Evolutionary conservation across 129 eudicot genomes (phyloP).

Genomic region (Saposhnikovia divaricata): DNA sequence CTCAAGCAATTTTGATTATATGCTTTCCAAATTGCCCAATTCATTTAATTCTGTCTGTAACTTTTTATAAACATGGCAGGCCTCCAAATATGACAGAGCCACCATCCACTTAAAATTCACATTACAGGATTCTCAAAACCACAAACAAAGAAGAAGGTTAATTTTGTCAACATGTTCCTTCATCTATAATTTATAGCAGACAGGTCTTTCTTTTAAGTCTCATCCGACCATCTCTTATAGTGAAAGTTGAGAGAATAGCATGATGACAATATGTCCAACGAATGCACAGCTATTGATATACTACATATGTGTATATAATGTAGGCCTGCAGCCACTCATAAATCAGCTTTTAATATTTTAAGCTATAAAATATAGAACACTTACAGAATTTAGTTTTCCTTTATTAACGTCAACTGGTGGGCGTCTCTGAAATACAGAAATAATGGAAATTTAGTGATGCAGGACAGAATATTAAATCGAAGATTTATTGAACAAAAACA

Average conservation of each 20-base stretch:
- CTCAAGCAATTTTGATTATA: neutral
- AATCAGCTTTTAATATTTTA: neutral
- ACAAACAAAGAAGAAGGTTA: neutral
- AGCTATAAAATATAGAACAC: slow-evolving; percentile 22
- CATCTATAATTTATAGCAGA: neutral
- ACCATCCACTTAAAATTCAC: neutral
- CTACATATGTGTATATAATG: neutral
- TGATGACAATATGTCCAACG: neutral
- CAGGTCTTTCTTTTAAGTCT: neutral
- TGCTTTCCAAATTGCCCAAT: neutral
- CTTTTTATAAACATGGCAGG: neutral
- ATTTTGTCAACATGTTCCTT: neutral
- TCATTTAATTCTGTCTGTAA: neutral
- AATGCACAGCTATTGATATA: neutral
- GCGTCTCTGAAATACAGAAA: slow-evolving; percentile 61
- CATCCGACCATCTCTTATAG: neutral
- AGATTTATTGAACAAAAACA: too few relatives aligned
- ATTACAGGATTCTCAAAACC: neutral
- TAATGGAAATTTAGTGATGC: neutral
- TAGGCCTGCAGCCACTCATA: neutral
- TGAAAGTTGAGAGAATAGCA: neutral
- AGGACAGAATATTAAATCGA: too few relatives aligned
- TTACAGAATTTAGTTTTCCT: slow-evolving; percentile 66
- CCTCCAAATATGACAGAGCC: neutral
- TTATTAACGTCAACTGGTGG: slow-evolving; percentile 56